phyloP scores from a whole-genome alignment of 2,329 filamentous ascomycete genomes.

The Xylaria digitata region DNA sequence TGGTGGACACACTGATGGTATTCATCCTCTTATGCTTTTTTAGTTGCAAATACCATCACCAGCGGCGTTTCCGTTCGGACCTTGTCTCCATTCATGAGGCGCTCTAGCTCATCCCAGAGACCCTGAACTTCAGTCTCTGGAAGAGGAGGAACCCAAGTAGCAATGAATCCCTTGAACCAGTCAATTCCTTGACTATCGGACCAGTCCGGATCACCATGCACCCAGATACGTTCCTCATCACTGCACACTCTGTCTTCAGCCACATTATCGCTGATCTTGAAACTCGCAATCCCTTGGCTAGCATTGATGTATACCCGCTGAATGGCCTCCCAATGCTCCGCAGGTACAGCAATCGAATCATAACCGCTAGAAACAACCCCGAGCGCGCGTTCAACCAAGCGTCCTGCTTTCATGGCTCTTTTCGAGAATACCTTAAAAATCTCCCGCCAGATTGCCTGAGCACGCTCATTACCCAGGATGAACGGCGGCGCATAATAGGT shows the following conservation, averaged over 20 bases:
- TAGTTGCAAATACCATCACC: constrained; percentile 39
- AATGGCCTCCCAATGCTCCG: constrained; percentile 32
- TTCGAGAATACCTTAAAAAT: constrained; percentile 24
- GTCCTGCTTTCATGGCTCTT: neutral
- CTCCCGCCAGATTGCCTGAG: constrained; percentile 25
- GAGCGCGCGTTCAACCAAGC: constrained; percentile 5
- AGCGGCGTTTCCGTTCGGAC: constrained; percentile 35
- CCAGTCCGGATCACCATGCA: constrained; percentile 39
- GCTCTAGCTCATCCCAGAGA: constrained; percentile 38
- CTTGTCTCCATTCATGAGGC: constrained; percentile 33
- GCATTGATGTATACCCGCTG: constrained; percentile 41
- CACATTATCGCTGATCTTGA: constrained; percentile 13
- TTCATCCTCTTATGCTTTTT: too few relatives aligned
- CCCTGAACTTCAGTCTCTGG: constrained; percentile 30
- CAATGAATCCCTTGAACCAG: constrained; percentile 37
- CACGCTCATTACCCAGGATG: constrained; percentile 28
- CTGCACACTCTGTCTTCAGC: constrained; percentile 30
- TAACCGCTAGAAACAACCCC: neutral
- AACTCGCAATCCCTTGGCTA: constrained; percentile 10
- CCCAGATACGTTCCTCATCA: constrained; percentile 37
- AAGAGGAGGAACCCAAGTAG: constrained; percentile 36
- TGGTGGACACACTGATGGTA: too few relatives aligned
- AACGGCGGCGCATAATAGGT: constrained; percentile 38
- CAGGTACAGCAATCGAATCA: constrained; percentile 31
- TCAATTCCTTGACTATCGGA: constrained; percentile 27